Evolutionary conservation across 306 rosid genomes (phyloP), one percentile per base, ranked within the genome.

Genomic region (Clitoria ternatea): DNA sequence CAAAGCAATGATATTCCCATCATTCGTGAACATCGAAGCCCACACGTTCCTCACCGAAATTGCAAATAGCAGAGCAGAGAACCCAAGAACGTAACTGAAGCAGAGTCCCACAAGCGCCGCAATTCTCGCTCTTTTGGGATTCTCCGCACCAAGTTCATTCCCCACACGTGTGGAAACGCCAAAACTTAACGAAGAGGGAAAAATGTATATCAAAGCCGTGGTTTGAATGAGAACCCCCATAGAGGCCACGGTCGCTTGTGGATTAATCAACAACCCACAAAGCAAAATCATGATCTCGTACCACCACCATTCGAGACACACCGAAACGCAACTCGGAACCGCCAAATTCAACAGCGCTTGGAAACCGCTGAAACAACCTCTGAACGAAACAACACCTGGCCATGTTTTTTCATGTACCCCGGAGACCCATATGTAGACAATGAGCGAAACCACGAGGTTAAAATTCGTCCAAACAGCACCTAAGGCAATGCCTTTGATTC

Each of bases 231-330:
- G 15, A 69, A 94, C 80, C 6, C 98, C 98, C 98, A 94, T 94
- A 0, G 98, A 94, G 0, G 96, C 97, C 19, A 90, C 96, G 1
- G 97, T 90, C 68, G 89, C 96, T 42, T 85, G 92, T 0, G 98
- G 98, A 39, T 90, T 83, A 18, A 89, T 52, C 52, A 94, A 83
- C 32, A 94, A 75, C 1, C 97, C 98, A 40, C 98, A 90, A 0
- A 94, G 73, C n/a, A 94, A 60, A 56, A 89, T 90, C 98, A 94
- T 94, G 72, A 94, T 87, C 77, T 94, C 98, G n/a, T 94, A 94
- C 98, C 98, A 94, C 98, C 98, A 94, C 98, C 98, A 94, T 47
- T 94, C 98, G 0, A 94, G 82, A 69, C 98, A 94, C 26, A 94
- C 98, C 0, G 98, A 94, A 49, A 93, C 20, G 79, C 98, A 93